These are phyloP conservation scores for Wickerhamomyces tratensis DNA, from an alignment of 805 yeast species.

Conservation along the genomic window DNA sequence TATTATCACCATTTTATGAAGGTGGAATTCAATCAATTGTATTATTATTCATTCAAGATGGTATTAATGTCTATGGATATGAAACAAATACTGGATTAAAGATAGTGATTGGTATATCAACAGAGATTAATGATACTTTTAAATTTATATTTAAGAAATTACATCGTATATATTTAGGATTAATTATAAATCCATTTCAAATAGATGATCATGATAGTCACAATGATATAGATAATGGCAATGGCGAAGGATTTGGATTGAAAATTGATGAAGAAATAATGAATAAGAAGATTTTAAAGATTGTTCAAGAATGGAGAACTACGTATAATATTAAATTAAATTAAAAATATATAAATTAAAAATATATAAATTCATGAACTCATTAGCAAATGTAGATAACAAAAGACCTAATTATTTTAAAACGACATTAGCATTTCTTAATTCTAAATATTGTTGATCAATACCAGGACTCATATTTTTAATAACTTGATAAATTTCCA, in stretches of 20 bases:
- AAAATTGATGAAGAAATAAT: conserved; percentile 16
- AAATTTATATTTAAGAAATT: conserved; percentile 27
- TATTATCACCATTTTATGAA: conserved; percentile 38
- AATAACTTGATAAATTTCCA: conserved; percentile 72
- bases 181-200: conserved; percentile 58
- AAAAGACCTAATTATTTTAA: conserved; percentile 32
- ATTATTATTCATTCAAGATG: conserved; percentile 58
- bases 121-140: conserved; percentile 19
- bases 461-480: conserved; percentile 80
- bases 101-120: conserved; percentile 45
- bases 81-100: conserved; percentile 63
- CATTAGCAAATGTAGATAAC: too few species aligned
- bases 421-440: conserved; percentile 83
- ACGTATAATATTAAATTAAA: too few species aligned
- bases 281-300: conserved; percentile 5
- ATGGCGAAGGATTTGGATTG: conserved; percentile 1
- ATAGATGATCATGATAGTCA: conserved; percentile 7
- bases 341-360: too few species aligned
- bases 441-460: conserved; percentile 83
- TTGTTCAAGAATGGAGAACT: too few species aligned
- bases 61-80: conserved; percentile 55
- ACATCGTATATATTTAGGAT: conserved; percentile 43
- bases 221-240: not conserved
- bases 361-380: too few species aligned
- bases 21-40: conserved; percentile 24